Base-by-base conservation (phyloP, 2,329 filamentous ascomycete genomes). In the Lojkania enalia region DNA sequence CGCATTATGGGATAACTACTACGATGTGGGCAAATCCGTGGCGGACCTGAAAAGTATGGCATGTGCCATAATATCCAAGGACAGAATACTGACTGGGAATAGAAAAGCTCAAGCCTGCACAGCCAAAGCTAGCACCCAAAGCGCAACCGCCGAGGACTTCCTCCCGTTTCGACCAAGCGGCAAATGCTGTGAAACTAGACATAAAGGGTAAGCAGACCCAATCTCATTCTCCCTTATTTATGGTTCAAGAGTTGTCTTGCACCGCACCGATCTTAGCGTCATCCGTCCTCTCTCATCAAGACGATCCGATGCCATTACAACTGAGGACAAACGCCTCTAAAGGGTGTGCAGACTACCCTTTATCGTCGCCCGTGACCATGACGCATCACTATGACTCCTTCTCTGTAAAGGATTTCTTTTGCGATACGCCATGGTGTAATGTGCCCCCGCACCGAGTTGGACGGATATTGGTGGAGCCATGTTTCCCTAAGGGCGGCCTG, bases 1-100 rank as follows among this genome's bases (percentile, higher is more conserved):
- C 49, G 82, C 91, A 0, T 72, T 99, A 13, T 97, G 90, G 90
- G 84, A 99, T 71, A 96, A 96, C 70, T 97, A 92, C 69, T 97
- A 91, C 66, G 91, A 99, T 60, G 78, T 96, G 20, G 86, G 84
- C 45, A 96, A 96, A 70, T 84, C 89, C 1, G 86, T 95, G 27
- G 78, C 81, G 44, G 96, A 95, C 63, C 71, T 99, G 46, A 81
- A 84, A 51, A 87, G 84, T 77, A 84, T 56, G 32, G 7, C n/a
- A n/a, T n/a, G n/a, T n/a, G n/a, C n/a, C n/a, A n/a, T n/a, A n/a
- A n/a, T n/a, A n/a, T n/a, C n/a, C n/a, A n/a, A n/a, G n/a, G n/a
- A n/a, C n/a, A n/a, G n/a, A n/a, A n/a, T n/a, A n/a, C n/a, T n/a
- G n/a, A n/a, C n/a, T 27, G 23, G 23, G 7, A 7, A 7, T n/a